Percentiles rank a stretch among this genome's conserved stretches.
phyloP scores from a whole-genome alignment of 176 grass and related monocot species.

The Oryza coarctata region DNA sequence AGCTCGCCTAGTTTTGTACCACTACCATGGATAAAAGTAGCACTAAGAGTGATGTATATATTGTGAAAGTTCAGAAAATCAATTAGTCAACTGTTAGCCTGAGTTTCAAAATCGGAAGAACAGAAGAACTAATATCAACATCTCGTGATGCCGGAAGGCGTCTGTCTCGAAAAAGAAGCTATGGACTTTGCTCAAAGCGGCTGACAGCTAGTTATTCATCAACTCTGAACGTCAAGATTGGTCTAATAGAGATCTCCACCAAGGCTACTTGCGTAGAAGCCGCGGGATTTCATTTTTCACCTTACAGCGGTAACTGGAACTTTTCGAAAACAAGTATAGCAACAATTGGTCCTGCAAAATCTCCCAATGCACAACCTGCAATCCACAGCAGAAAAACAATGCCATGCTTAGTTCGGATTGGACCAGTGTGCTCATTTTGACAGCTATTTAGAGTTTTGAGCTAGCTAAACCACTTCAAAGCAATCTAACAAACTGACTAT shows the following conservation, averaged over 20 bases:
- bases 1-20: too few relatives aligned
- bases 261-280: neutral
- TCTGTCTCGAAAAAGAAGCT: neutral
- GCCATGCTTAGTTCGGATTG: constrained; percentile 1
- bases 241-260: constrained; percentile 9
- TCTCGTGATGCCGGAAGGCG: neutral
- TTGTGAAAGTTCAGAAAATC: neutral
- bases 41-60: neutral
- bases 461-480: neutral
- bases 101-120: constrained; percentile 9
- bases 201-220: constrained; percentile 38
- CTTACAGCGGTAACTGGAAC: constrained; percentile 56
- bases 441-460: neutral
- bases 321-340: constrained; percentile 75
- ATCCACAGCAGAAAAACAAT: constrained; percentile 4
- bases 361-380: constrained; percentile 87
- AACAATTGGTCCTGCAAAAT: constrained; percentile 73
- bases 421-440: neutral
- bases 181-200: constrained; percentile 9
- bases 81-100: neutral
- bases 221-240: constrained; percentile 35
- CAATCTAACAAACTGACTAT: neutral
- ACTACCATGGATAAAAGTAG: too few relatives aligned
- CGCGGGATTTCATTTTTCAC: neutral
- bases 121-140: neutral